Conservation (phyloP, 2,329 filamentous ascomycete species). For the Colletotrichum tropicicola region DNA sequence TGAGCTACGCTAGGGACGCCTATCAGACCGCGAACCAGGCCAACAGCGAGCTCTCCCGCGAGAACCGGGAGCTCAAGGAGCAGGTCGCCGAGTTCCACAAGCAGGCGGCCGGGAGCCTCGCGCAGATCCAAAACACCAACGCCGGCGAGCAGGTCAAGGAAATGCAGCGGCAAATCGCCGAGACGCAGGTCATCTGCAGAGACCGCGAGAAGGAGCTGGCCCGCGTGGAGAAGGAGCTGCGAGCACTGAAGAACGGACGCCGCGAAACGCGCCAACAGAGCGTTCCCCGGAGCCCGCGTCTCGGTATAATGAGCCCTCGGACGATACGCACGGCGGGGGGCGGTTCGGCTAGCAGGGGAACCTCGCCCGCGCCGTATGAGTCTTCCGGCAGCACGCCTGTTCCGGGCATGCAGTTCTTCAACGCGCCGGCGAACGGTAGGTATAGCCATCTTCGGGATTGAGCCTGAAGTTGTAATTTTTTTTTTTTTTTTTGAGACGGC, state of each 20-base stretch:
- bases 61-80: slow-evolving; percentile 56
- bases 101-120: slow-evolving; percentile 54
- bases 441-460: slow-evolving; percentile 56
- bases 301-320: slow-evolving; percentile 61
- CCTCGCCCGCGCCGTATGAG: slow-evolving; percentile 53
- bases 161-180: slow-evolving; percentile 48
- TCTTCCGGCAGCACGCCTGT: slow-evolving; percentile 41
- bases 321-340: slow-evolving; percentile 40
- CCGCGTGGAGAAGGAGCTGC: slow-evolving; percentile 57
- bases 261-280: slow-evolving; percentile 65
- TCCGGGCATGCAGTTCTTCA: slow-evolving; percentile 50
- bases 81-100: slow-evolving; percentile 50
- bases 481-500: background rate
- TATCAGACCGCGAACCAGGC: slow-evolving; percentile 68
- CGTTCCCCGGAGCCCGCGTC: slow-evolving; percentile 66
- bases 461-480: too few relatives aligned
- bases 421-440: slow-evolving; percentile 47
- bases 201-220: slow-evolving; percentile 63
- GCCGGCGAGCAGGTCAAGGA: slow-evolving; percentile 42
- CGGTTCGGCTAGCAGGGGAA: slow-evolving; percentile 56
- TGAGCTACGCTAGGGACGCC: slow-evolving; percentile 64
- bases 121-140: slow-evolving; percentile 58
- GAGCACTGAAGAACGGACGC: slow-evolving; percentile 55
- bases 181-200: slow-evolving; percentile 51
- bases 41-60: slow-evolving; percentile 52